Evolutionary conservation across 75 land plant species (phyloP).

Genomic region (Selaginella moellendorffii): DNA sequence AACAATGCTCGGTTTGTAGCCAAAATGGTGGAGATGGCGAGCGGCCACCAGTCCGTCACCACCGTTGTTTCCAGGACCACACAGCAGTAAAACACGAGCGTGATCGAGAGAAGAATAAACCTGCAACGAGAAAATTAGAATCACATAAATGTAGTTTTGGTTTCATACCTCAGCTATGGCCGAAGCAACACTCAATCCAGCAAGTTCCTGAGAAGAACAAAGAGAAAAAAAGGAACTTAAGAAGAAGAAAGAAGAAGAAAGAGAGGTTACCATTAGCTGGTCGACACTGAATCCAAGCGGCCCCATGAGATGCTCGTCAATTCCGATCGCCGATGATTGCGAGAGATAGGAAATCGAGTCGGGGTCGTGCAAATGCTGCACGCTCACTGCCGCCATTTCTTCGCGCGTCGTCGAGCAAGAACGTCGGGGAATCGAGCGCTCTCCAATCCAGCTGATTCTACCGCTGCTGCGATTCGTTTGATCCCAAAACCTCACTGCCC

Average conservation of each 20-base stretch:
- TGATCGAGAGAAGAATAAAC: constrained; percentile 51
- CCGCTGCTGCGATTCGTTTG: too few species aligned
- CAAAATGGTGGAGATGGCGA: constrained; percentile 88
- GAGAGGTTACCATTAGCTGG: constrained; percentile 61
- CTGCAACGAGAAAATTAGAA: too few species aligned
- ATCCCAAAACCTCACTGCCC: too few species aligned
- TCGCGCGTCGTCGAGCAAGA: too few species aligned
- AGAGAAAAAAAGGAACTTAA: constrained; percentile 5
- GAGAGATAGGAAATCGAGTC: constrained; percentile 45
- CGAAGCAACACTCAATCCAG: constrained; percentile 83
- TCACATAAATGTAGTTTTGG: neutral
- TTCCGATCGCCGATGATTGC: constrained; percentile 61
- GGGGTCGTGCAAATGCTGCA: constrained; percentile 6
- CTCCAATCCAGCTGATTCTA: too few species aligned
- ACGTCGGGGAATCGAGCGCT: too few species aligned
- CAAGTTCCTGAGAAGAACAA: constrained; percentile 89
- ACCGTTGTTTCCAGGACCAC: constrained; percentile 98
- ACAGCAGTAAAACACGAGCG: constrained; percentile 62
- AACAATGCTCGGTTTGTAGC: constrained; percentile 58
- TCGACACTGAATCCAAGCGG: constrained; percentile 79
- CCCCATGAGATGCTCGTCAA: constrained; percentile 86
- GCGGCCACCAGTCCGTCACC: constrained; percentile 96
- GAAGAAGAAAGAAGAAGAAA: neutral
- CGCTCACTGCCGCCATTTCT: too few species aligned
- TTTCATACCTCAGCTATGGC: constrained; percentile 64